Percentiles rank a stretch among this genome's conserved stretches.
These are phyloP conservation scores for Cryomyces minteri DNA, from an alignment of 495 filamentous ascomycete species.

Conservation along the genomic window DNA sequence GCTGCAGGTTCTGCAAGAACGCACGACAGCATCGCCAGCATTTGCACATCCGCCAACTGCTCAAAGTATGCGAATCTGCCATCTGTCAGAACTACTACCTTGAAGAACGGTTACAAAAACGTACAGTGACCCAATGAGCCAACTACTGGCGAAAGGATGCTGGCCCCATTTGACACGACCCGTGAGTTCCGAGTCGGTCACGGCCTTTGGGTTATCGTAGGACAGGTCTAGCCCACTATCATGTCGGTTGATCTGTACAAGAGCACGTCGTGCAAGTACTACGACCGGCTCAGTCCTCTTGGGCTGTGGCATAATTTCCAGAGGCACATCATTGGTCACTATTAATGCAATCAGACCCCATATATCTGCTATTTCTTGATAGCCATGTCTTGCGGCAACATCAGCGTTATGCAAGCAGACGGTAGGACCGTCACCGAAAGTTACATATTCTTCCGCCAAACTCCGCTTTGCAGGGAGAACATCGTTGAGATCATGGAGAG, in stretches of 20 bases:
- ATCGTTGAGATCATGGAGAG: conserved; percentile 23
- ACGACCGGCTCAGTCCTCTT: conserved; percentile 34
- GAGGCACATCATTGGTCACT: conserved; percentile 52
- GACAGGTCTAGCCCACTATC: conserved; percentile 31
- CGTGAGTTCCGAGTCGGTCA: conserved; percentile 13
- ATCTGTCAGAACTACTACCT: conserved; percentile 8
- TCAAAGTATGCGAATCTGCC: conserved; percentile 59
- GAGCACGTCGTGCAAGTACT: conserved; percentile 35
- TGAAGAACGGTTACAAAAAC: not conserved
- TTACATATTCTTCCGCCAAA: conserved; percentile 59
- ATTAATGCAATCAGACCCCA: conserved; percentile 71
- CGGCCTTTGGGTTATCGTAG: conserved; percentile 19
- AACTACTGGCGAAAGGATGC: conserved; percentile 57
- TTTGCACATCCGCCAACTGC: conserved; percentile 63
- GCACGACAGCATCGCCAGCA: conserved; percentile 89
- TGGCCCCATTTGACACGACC: conserved; percentile 69
- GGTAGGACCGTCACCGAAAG: conserved; percentile 62
- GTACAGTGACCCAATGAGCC: conserved; percentile 39
- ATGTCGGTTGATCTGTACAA: conserved; percentile 15
- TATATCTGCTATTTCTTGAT: conserved; percentile 55
- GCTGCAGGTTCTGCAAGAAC: conserved; percentile 49
- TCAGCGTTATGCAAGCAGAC: conserved; percentile 70
- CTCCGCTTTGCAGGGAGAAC: conserved; percentile 57
- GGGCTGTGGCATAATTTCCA: conserved; percentile 38
- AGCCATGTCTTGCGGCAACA: conserved; percentile 57